Conservation (phyloP, 768 basidiomycete species). For the Hericium erinaceus region DNA sequence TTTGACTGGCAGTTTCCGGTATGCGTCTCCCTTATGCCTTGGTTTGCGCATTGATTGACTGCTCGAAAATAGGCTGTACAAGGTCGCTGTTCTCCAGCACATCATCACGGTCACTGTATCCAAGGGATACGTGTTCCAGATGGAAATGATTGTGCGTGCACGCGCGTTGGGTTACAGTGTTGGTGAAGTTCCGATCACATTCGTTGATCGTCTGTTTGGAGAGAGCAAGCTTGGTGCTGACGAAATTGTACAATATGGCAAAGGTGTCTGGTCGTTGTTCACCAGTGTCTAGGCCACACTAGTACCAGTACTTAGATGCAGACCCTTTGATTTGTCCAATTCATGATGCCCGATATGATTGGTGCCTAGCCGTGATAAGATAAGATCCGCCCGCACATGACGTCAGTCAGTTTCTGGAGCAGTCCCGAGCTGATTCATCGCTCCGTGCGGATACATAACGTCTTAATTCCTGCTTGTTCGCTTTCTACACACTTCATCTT, state of each 20-base stretch:
- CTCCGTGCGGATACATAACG: neutral
- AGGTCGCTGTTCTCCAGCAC: conserved; percentile 62
- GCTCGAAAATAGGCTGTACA: conserved; percentile 51
- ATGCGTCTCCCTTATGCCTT: conserved; percentile 17
- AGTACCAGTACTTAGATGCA: neutral
- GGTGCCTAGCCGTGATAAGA: neutral
- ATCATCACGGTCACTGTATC: conserved; percentile 81
- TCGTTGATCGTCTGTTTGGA: conserved; percentile 89
- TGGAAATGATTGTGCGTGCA: conserved; percentile 96
- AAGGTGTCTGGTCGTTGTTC: conserved; percentile 80
- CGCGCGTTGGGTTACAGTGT: conserved; percentile 75
- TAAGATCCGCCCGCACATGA: neutral
- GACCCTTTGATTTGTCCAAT: neutral
- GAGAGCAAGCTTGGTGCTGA: conserved; percentile 87
- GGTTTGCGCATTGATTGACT: neutral
- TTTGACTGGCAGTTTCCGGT: conserved; percentile 87
- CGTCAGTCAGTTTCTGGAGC: neutral
- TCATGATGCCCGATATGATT: neutral
- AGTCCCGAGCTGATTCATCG: neutral
- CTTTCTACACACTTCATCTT: neutral
- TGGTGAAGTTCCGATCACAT: conserved; percentile 90
- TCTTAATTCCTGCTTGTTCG: neutral
- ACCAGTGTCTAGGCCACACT: conserved; percentile 35
- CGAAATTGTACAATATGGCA: conserved; percentile 80
- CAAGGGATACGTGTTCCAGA: conserved; percentile 93